These are phyloP conservation scores for Penstemon newberryi DNA, from an alignment of 257 asterid species.

Conservation along the genomic window DNA sequence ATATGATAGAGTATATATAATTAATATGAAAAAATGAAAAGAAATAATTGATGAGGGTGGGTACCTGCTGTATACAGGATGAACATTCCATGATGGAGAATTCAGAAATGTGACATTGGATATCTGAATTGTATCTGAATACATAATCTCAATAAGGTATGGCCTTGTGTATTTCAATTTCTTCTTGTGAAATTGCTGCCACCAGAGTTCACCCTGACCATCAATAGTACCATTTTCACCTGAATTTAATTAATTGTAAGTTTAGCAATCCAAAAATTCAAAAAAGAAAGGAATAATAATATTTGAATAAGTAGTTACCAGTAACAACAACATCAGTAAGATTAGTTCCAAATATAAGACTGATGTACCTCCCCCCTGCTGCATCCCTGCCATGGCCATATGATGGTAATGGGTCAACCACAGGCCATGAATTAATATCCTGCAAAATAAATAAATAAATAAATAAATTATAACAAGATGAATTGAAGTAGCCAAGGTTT, in stretches of 20 bases:
- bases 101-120: constrained; percentile 69
- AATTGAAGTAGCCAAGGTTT: too few relatives aligned
- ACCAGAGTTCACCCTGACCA: constrained; percentile 83
- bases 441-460: constrained; percentile 21
- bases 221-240: constrained; percentile 87
- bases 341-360: constrained; percentile 78
- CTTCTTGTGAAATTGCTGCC: constrained; percentile 79
- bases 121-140: constrained; percentile 68
- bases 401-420: constrained; percentile 81
- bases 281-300: too few relatives aligned
- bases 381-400: constrained; percentile 91
- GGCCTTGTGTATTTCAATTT: constrained; percentile 83
- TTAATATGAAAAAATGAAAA: not conserved
- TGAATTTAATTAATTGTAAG: constrained; percentile 16
- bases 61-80: constrained; percentile 90
- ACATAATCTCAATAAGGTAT: constrained; percentile 77
- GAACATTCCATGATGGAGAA: constrained; percentile 90
- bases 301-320: constrained; percentile 31
- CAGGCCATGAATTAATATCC: constrained; percentile 72
- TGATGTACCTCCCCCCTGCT: constrained; percentile 80
- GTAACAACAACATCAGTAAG: constrained; percentile 84
- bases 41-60: not conserved
- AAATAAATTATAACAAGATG: too few relatives aligned
- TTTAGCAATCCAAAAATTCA: too few relatives aligned
- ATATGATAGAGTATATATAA: not conserved